Conservation (phyloP, 106 monocot genomes). For the Dioscorea zingiberensis region DNA sequence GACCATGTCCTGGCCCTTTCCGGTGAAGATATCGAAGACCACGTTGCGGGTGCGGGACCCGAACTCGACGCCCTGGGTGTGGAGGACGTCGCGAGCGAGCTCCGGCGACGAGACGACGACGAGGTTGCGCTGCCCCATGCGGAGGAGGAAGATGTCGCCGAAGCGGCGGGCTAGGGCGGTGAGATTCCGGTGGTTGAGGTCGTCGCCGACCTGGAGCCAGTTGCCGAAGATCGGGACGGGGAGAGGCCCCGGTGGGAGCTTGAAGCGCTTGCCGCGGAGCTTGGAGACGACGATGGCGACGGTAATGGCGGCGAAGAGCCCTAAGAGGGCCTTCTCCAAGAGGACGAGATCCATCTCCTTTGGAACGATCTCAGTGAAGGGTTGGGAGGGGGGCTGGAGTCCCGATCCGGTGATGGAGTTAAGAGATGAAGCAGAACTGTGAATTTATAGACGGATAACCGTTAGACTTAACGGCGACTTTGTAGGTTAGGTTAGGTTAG, state of each 20-base stretch:
- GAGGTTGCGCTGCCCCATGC: slow-evolving; percentile 45
- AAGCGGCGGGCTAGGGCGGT: slow-evolving; percentile 26
- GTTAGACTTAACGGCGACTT: too few species aligned
- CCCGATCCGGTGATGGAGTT: too few species aligned
- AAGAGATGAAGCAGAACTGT: too few species aligned
- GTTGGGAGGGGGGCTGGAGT: too few species aligned
- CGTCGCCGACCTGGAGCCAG: slow-evolving; percentile 60
- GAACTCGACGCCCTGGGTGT: slow-evolving; percentile 61
- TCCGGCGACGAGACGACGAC: slow-evolving; percentile 47
- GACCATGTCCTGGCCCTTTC: slow-evolving; percentile 63
- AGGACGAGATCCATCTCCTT: too few species aligned
- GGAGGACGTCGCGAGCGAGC: slow-evolving; percentile 49
- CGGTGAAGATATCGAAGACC: slow-evolving; percentile 58
- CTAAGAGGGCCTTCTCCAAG: too few species aligned
- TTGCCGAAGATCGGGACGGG: slow-evolving; percentile 54
- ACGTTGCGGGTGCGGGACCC: slow-evolving; percentile 56
- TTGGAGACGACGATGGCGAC: slow-evolving; percentile 18
- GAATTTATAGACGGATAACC: too few species aligned
- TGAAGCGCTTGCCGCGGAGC: slow-evolving; percentile 15
- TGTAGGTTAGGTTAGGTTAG: too few species aligned
- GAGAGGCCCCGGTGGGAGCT: slow-evolving; percentile 41
- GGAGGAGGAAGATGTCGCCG: slow-evolving; percentile 46
- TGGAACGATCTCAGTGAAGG: too few species aligned
- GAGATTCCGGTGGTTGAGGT: slow-evolving; percentile 50
- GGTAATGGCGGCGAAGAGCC: too few species aligned